These are phyloP conservation scores for Yamadazyma phyllophila DNA, from an alignment of 805 yeast species.

Conservation along the genomic window DNA sequence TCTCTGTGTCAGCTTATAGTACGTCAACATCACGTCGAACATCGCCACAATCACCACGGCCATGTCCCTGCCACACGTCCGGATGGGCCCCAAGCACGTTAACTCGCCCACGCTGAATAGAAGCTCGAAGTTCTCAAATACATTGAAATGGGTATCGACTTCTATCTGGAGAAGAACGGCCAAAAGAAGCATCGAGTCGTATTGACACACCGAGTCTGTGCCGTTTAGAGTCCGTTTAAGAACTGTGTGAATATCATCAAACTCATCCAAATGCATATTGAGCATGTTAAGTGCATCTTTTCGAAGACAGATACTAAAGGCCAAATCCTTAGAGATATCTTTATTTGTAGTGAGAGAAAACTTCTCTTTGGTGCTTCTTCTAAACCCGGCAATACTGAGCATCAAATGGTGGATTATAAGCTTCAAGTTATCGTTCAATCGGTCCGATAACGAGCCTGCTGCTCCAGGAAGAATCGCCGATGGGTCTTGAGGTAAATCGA, in stretches of 20 bases:
- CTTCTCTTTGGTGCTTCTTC: constrained; percentile 8
- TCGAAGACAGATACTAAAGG: constrained; percentile 32
- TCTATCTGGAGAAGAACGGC: constrained; percentile 38
- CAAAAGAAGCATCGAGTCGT: constrained; percentile 32
- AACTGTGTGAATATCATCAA: constrained; percentile 23
- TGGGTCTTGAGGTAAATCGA: background rate
- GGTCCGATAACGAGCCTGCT: constrained; percentile 5
- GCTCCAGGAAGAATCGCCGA: background rate
- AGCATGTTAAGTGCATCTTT: constrained; percentile 35
- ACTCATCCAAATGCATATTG: constrained; percentile 41
- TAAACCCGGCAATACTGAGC: constrained; percentile 21
- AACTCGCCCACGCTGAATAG: constrained; percentile 41
- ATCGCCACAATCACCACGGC: constrained; percentile 4
- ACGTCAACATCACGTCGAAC: constrained; percentile 20
- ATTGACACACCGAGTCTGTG: constrained; percentile 16
- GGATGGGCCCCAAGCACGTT: constrained; percentile 11
- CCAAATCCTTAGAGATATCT: constrained; percentile 24
- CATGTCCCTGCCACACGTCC: constrained; percentile 1
- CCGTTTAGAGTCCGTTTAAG: constrained; percentile 8
- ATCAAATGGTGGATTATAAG: constrained; percentile 19
- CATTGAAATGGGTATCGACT: constrained; percentile 36
- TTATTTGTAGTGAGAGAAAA: constrained; percentile 13
- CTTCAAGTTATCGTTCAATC: constrained; percentile 6
- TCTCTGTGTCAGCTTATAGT: constrained; percentile 47
- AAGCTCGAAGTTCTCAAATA: constrained; percentile 42